These are phyloP conservation scores for Myxozyma mucilagina DNA, from an alignment of 805 yeast species.

Conservation along the genomic window DNA sequence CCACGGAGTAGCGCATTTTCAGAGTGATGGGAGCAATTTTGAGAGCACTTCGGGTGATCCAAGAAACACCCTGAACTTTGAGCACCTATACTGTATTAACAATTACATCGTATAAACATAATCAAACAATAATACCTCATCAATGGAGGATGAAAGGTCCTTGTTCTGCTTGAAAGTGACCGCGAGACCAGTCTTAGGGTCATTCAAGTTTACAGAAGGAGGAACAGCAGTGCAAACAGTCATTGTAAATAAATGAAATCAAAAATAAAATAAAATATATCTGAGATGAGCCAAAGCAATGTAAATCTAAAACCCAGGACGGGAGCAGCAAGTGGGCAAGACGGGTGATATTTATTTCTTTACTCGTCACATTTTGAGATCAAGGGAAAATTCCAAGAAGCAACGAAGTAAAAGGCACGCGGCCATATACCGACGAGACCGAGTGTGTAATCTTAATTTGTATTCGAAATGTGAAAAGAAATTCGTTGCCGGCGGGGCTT, in stretches of 20 bases:
- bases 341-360: too few relatives aligned
- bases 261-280: background rate
- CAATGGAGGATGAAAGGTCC: constrained; percentile 18
- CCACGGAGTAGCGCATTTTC: background rate
- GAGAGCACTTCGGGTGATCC: constrained; percentile 27
- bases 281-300: too few relatives aligned
- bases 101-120: background rate
- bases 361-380: too few relatives aligned
- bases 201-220: constrained; percentile 13
- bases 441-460: background rate
- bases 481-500: background rate
- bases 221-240: constrained; percentile 21
- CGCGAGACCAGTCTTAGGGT: constrained; percentile 2
- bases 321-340: background rate
- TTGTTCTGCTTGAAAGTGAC: constrained; percentile 25
- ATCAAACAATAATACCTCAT: constrained; percentile 10
- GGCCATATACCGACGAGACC: background rate
- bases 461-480: background rate
- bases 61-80: constrained; percentile 25
- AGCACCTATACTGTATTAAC: constrained; percentile 17
- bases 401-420: background rate
- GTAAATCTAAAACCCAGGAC: background rate
- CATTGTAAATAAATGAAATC: background rate
- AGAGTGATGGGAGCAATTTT: constrained; percentile 17
- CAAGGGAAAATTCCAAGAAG: background rate